Percentiles rank a stretch among this genome's conserved stretches.
These are phyloP conservation scores for Ophiostoma triangulosporum DNA, from an alignment of 2,329 filamentous ascomycete genomes.

Conservation along the genomic window DNA sequence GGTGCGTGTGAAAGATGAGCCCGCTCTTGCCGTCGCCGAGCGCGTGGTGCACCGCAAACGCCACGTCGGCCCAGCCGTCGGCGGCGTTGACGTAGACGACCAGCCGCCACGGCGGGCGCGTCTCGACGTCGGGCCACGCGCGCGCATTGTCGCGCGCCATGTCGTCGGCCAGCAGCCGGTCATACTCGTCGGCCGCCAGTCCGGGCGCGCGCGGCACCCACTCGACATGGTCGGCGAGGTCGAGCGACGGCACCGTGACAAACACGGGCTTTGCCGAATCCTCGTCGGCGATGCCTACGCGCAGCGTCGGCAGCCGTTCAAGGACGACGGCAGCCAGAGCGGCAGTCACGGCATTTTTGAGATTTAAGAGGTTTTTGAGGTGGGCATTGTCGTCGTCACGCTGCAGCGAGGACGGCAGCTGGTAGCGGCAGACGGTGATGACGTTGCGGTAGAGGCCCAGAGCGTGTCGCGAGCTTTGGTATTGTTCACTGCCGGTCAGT, in stretches of 20 bases:
- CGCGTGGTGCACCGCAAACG: slow-evolving; percentile 39
- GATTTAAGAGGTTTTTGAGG: too few species aligned
- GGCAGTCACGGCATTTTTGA: background rate
- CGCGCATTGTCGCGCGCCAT: slow-evolving; percentile 28
- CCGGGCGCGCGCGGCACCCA: slow-evolving; percentile 17
- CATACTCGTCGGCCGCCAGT: slow-evolving; percentile 16
- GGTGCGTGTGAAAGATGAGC: slow-evolving; percentile 32
- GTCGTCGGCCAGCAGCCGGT: slow-evolving; percentile 20
- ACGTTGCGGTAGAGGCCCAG: slow-evolving; percentile 36
- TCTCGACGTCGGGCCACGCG: slow-evolving; percentile 27
- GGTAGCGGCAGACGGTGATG: slow-evolving; percentile 31
- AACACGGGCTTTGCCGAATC: slow-evolving; percentile 30
- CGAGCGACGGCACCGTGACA: slow-evolving; percentile 27
- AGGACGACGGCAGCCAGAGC: slow-evolving; percentile 30
- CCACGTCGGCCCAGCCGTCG: slow-evolving; percentile 24
- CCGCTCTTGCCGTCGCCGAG: slow-evolving; percentile 38
- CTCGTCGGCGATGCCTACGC: slow-evolving; percentile 33
- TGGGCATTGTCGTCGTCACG: background rate
- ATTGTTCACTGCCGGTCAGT: slow-evolving; percentile 25
- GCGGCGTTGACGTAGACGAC: slow-evolving; percentile 21
- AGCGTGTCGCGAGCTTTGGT: slow-evolving; percentile 31
- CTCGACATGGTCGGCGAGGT: slow-evolving; percentile 30
- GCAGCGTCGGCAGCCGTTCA: slow-evolving; percentile 31
- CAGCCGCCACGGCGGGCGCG: slow-evolving; percentile 34
- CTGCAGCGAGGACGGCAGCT: slow-evolving; percentile 1